Percentiles rank a stretch among this genome's conserved stretches.
Evolutionary conservation across 768 basidiomycete genomes (phyloP).

Genomic region (Lactarius trivialis): DNA sequence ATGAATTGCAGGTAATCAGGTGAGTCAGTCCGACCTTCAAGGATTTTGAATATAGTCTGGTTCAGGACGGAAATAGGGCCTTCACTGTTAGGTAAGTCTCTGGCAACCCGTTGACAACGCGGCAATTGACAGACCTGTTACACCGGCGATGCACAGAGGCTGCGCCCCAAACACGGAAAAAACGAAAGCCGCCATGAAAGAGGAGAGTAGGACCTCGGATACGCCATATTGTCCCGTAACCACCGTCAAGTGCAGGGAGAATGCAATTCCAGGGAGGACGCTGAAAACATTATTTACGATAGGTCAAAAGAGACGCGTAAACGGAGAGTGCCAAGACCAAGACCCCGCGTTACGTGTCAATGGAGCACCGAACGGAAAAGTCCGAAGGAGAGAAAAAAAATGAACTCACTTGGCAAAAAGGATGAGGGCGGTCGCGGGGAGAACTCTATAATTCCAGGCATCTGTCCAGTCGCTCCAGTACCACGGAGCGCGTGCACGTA

Average conservation of each 20-base stretch:
- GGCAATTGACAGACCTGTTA: conserved; percentile 52
- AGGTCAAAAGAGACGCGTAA: neutral
- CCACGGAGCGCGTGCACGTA: conserved; percentile 66
- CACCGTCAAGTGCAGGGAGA: conserved; percentile 87
- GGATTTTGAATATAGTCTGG: conserved; percentile 79
- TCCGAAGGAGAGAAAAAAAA: neutral
- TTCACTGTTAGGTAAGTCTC: conserved; percentile 22
- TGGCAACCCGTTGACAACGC: neutral
- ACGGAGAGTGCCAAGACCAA: neutral
- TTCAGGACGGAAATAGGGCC: conserved; percentile 92
- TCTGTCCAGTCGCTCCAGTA: conserved; percentile 87
- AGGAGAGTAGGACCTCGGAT: conserved; percentile 72
- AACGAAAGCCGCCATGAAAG: conserved; percentile 85
- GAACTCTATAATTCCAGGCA: conserved; percentile 85
- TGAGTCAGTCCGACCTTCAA: conserved; percentile 46
- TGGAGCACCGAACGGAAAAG: neutral
- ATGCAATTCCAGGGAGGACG: conserved; percentile 86
- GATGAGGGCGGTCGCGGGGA: conserved; percentile 80
- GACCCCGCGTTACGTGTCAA: too few species aligned
- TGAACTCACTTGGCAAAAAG: conserved; percentile 72
- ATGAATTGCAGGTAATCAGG: conserved; percentile 81
- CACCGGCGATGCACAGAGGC: conserved; percentile 87
- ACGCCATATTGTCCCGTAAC: conserved; percentile 88
- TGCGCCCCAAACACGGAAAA: conserved; percentile 87
- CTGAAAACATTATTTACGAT: conserved; percentile 30